Percentiles rank a stretch among this genome's conserved stretches.
Conservation (phyloP, 352 stramenopile species). For the Pythium sukuiense region DNA sequence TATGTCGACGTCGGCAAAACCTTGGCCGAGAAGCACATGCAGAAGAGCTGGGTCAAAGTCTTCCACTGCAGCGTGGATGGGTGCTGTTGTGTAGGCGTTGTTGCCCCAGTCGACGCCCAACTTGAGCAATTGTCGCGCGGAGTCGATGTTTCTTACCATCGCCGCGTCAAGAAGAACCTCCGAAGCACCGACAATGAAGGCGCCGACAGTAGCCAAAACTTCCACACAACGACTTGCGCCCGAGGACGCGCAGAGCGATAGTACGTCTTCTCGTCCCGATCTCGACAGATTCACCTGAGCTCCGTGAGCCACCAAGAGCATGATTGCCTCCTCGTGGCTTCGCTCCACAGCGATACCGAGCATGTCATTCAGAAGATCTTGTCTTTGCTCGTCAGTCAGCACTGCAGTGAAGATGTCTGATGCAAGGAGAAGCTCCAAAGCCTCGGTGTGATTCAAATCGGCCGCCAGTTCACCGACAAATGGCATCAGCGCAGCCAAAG, state of each 20-base stretch:
- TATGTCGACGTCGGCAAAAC: constrained; percentile 11
- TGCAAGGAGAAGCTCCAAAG: constrained; percentile 15
- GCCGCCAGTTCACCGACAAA: constrained; percentile 9
- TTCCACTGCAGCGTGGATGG: constrained; percentile 15
- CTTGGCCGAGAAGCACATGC: constrained; percentile 8
- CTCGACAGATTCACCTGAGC: constrained; percentile 7
- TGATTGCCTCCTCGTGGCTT: constrained; percentile 3
- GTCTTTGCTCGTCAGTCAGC: background rate
- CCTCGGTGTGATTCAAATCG: constrained; percentile 13
- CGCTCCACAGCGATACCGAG: constrained; percentile 14
- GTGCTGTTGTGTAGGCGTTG: background rate
- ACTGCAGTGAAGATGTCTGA: constrained; percentile 8
- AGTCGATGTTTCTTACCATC: constrained; percentile 11
- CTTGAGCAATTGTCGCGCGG: constrained; percentile 8
- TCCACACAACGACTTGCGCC: constrained; percentile 5
- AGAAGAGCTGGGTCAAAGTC: constrained; percentile 8
- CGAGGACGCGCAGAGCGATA: constrained; percentile 8
- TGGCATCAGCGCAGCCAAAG: constrained; percentile 17
- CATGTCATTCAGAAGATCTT: constrained; percentile 6
- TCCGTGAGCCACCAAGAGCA: constrained; percentile 16
- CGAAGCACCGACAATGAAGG: constrained; percentile 2
- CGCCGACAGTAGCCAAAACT: constrained; percentile 1
- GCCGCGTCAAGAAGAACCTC: constrained; percentile 9
- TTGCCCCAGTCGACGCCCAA: constrained; percentile 16
- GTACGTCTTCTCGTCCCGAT: background rate